These are phyloP conservation scores for Madurella mycetomatis DNA, from an alignment of 2,329 filamentous ascomycete genomes.

Conservation along the genomic window DNA sequence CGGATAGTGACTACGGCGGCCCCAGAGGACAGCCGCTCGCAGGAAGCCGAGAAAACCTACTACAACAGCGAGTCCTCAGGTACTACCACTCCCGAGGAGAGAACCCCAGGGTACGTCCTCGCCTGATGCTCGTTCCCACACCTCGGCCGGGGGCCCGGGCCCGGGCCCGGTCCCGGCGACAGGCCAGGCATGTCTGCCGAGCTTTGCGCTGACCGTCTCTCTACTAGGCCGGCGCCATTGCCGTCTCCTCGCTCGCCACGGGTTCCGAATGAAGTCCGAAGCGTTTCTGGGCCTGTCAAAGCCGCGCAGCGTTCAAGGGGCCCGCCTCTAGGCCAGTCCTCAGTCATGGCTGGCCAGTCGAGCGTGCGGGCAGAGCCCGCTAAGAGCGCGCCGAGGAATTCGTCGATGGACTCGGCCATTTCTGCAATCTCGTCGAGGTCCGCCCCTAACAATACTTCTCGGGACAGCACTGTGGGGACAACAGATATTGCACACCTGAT, in stretches of 20 bases:
- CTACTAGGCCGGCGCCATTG: slow-evolving; percentile 14
- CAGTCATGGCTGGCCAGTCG: slow-evolving; percentile 47
- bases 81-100: slow-evolving; percentile 31
- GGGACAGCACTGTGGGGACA: slow-evolving; percentile 55
- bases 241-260: slow-evolving; percentile 22
- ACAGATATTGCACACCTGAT: slow-evolving; percentile 77
- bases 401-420: slow-evolving; percentile 90
- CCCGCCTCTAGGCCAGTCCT: slow-evolving; percentile 34
- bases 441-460: slow-evolving; percentile 53
- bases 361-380: slow-evolving; percentile 37
- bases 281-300: slow-evolving; percentile 40
- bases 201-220: slow-evolving; percentile 16
- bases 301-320: slow-evolving; percentile 41
- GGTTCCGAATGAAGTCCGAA: slow-evolving; percentile 48
- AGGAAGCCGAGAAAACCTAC: slow-evolving; percentile 31
- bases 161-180: background rate
- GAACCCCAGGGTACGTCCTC: slow-evolving; percentile 31
- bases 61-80: slow-evolving; percentile 37
- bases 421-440: slow-evolving; percentile 65
- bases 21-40: slow-evolving; percentile 25
- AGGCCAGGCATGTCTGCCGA: background rate
- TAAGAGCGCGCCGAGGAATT: slow-evolving; percentile 59
- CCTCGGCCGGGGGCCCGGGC: too few species aligned
- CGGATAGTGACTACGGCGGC: slow-evolving; percentile 32
- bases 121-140: background rate